Percentiles rank a stretch among this genome's conserved stretches.
These are phyloP conservation scores for Backusella macrospora DNA, from an alignment of 192 early-diverging fungal genomes.

Conservation along the genomic window DNA sequence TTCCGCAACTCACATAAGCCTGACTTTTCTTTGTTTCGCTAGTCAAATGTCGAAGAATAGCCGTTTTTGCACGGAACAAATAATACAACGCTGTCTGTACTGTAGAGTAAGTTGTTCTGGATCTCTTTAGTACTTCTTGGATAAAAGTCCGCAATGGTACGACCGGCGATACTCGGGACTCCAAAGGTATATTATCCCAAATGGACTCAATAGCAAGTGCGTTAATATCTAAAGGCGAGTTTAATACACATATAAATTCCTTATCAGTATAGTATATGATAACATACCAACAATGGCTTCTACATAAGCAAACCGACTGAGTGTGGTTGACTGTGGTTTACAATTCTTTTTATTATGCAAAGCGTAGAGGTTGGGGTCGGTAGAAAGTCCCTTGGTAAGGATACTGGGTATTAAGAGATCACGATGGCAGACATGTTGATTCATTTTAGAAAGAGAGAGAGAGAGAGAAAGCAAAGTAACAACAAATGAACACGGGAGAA, in stretches of 20 bases:
- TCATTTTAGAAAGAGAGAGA: not conserved
- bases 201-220: slow-evolving; percentile 62
- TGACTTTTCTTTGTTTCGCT: slow-evolving; percentile 19
- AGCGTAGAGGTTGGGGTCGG: slow-evolving; percentile 16
- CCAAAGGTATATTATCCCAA: slow-evolving; percentile 40
- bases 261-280: not conserved
- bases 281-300: slow-evolving; percentile 36
- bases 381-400: not conserved
- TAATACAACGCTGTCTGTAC: slow-evolving; percentile 80
- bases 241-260: not conserved
- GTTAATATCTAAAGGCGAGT: slow-evolving; percentile 47
- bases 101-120: slow-evolving; percentile 76
- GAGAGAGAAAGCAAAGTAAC: too few species aligned
- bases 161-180: slow-evolving; percentile 42
- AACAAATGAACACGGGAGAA: too few species aligned
- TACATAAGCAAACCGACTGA: slow-evolving; percentile 27
- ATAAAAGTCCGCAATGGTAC: slow-evolving; percentile 69
- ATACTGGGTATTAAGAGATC: slow-evolving; percentile 13
- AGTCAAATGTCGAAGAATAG: slow-evolving; percentile 28
- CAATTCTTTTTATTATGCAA: not conserved
- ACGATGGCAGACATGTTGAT: not conserved
- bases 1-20: slow-evolving; percentile 64
- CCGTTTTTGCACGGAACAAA: slow-evolving; percentile 51
- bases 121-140: slow-evolving; percentile 74
- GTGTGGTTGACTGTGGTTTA: not conserved